Conservation (phyloP, 2,329 filamentous ascomycete genomes). For the Colletotrichum trifolii region DNA sequence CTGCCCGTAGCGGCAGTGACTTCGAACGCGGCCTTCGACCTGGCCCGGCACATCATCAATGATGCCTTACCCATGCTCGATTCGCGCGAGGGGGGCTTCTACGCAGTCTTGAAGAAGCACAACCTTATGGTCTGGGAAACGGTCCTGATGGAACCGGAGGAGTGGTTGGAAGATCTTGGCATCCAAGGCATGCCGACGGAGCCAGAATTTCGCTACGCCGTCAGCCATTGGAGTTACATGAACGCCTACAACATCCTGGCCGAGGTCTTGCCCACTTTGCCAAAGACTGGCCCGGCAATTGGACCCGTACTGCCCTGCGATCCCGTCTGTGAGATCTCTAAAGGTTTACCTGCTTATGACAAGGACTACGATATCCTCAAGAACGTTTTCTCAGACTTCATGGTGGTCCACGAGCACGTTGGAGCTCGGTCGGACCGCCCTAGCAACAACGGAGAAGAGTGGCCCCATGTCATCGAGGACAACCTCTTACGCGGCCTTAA, state of each 20-base stretch:
- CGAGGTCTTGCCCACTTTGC: neutral
- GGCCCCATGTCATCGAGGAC: slow-evolving; percentile 46
- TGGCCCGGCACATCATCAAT: slow-evolving; percentile 47
- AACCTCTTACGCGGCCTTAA: slow-evolving; percentile 50
- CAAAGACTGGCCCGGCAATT: neutral
- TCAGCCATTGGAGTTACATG: neutral
- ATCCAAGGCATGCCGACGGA: neutral
- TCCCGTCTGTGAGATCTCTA: neutral
- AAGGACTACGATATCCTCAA: neutral
- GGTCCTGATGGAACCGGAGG: neutral
- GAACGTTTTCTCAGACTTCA: neutral
- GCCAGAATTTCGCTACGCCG: neutral
- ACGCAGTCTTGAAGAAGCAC: neutral
- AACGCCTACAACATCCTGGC: slow-evolving; percentile 7
- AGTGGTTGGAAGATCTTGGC: neutral
- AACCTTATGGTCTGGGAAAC: neutral
- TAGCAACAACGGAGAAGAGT: slow-evolving; percentile 24
- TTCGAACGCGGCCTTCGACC: slow-evolving; percentile 49
- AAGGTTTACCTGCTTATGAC: neutral
- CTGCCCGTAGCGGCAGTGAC: slow-evolving; percentile 47
- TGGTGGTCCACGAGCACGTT: slow-evolving; percentile 37
- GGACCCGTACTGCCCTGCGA: neutral
- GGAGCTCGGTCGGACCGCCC: too few relatives aligned
- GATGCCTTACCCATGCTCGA: slow-evolving; percentile 39
- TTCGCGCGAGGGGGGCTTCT: neutral